A percentile compares a stretch with the other conserved stretches of the same genome.
These are phyloP conservation scores for Tetrahymena elliotti DNA, from an alignment of 73 alveolate genomes.

Conservation along the genomic window DNA sequence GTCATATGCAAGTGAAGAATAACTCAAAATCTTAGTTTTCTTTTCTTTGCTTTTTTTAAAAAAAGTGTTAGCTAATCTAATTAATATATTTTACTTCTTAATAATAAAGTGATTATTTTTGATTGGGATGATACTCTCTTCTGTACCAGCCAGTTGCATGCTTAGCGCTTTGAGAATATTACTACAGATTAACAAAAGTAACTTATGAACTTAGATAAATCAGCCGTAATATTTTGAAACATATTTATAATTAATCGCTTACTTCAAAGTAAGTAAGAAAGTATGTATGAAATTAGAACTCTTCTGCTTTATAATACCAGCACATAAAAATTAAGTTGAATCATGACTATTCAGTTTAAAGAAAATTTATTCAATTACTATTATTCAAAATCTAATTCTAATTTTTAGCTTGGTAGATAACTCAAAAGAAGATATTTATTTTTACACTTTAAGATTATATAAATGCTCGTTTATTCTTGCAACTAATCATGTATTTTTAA, in stretches of 20 bases:
- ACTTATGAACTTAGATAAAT: slow-evolving; percentile 25
- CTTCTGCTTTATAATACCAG: neutral
- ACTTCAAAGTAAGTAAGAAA: neutral
- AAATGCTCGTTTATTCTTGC: neutral
- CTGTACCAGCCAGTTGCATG: slow-evolving; percentile 81
- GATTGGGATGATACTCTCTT: slow-evolving; percentile 99
- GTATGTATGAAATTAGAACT: neutral
- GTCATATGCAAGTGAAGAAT: too few species aligned
- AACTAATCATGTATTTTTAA: neutral
- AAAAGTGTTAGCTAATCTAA: too few species aligned
- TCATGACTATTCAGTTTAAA: neutral
- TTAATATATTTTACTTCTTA: neutral
- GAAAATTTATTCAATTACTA: neutral
- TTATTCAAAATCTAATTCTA: neutral
- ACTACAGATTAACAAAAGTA: slow-evolving; percentile 14
- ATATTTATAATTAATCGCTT: neutral
- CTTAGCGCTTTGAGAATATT: slow-evolving; percentile 26
- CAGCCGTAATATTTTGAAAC: slow-evolving; percentile 14
- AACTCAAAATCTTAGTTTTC: neutral
- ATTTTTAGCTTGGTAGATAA: neutral
- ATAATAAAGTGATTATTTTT: slow-evolving; percentile 69
- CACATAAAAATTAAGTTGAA: neutral
- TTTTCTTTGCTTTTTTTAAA: too few species aligned
- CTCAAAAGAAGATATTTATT: too few species aligned
- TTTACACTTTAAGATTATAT: too few species aligned